Base-by-base conservation (phyloP, 352 stramenopile species). In the Globisporangium abappressorium region DNA sequence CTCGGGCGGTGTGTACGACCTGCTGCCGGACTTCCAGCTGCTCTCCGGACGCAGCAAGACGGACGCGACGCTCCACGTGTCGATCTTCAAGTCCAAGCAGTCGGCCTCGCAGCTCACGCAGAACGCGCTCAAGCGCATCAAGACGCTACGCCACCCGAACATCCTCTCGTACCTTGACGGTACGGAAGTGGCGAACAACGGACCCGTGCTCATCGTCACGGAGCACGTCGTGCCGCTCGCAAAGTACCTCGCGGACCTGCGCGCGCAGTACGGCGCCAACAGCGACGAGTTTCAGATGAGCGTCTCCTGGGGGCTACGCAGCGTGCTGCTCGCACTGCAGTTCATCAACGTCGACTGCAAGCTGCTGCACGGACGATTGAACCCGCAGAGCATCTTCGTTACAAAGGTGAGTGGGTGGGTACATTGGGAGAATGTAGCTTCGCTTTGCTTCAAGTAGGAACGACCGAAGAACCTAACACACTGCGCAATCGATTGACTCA, bases 341-440 rank as follows among this genome's bases (percentile, higher is more conserved):
- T 99, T 99, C 72, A 80, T 99, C 43, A 98, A 97, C 61, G 81
- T 87, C 22, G 94, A 98, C 74, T 98, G 94, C 75, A 98, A 98
- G 75, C 77, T 98, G 8, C 69, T 97, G 51, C 96, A 98, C 70
- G 94, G 95, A 26, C 90, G 89, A 58, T 57, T 99, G 18, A 90
- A 78, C 26, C 94, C 94, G 4, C 75, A 93, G 41, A 96, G 90
- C 46, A 93, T 98, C 57, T 98, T 97, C 68, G 96, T 99, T 1
- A 99, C 95, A 11, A 93, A 92, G 76, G 84, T 92, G 53, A 14
- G 33, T 53, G 15, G 8, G 47, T 8, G n/a, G 53, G 18, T 60
- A 12, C 20, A 57, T 57, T 28, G 51, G 34, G 22, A n/a, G 14
- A n/a, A 3, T 47, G 41, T 15, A 5, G 15, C 14, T 47, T 47